A percentile compares a stretch with the other conserved stretches of the same genome.
Evolutionary conservation across 2,329 filamentous ascomycete species (phyloP).

Genomic region (Pseudocercospora macadamiae): DNA sequence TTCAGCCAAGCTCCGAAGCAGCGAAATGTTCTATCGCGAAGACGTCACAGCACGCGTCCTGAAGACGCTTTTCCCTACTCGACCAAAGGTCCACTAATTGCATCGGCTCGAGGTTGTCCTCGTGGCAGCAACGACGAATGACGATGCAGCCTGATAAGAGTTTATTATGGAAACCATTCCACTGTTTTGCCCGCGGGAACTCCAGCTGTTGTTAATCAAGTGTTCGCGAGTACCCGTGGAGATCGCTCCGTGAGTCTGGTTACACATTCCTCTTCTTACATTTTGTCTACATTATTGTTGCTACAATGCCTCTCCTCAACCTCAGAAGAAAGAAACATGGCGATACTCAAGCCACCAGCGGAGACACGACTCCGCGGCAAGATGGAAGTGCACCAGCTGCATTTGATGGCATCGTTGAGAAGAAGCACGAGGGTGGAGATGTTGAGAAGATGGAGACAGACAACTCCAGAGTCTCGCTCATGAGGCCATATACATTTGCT

Average conservation of each 20-base stretch:
- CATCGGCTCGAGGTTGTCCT: too few relatives aligned
- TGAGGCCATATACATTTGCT: conserved; percentile 35
- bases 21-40: background rate
- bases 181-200: conserved; percentile 9
- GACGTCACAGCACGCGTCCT: background rate
- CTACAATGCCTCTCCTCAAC: background rate
- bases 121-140: conserved; percentile 11
- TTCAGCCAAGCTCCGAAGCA: background rate
- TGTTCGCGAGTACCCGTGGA: conserved; percentile 13
- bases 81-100: background rate
- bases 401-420: background rate
- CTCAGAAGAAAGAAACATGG: background rate
- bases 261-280: background rate
- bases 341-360: conserved; percentile 1
- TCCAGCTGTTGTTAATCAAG: conserved; percentile 8
- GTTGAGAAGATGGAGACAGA: conserved; percentile 29
- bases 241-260: conserved; percentile 5
- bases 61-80: background rate
- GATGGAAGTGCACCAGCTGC: conserved; percentile 8
- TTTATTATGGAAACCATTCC: background rate
- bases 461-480: conserved; percentile 28
- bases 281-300: too few relatives aligned
- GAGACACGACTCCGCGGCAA: conserved; percentile 13
- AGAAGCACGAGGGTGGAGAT: conserved; percentile 20
- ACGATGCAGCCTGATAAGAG: conserved; percentile 9